A percentile compares a stretch with the other conserved stretches of the same genome.
phyloP scores from a whole-genome alignment of 2,329 filamentous ascomycete genomes.

The Coleophoma eucalyptorum region DNA sequence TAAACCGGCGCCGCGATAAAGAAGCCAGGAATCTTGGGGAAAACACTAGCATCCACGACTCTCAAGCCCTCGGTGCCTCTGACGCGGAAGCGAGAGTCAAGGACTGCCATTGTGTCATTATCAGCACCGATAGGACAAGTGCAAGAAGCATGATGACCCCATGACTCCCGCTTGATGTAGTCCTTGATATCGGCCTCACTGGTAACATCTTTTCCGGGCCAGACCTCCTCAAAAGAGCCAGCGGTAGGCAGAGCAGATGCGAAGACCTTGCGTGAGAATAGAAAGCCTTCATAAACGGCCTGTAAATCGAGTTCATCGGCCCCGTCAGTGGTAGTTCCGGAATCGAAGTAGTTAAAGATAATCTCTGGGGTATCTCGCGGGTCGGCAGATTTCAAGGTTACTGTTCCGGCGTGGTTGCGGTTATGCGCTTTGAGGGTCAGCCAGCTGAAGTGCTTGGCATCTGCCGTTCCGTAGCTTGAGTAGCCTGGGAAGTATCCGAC shows the following conservation, averaged over 20 bases:
- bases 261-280: conserved; percentile 8
- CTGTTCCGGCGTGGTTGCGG: conserved; percentile 56
- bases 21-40: conserved; percentile 45
- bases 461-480: conserved; percentile 29
- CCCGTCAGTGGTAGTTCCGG: conserved; percentile 1
- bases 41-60: conserved; percentile 58
- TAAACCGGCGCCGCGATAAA: conserved; percentile 48
- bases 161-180: conserved; percentile 43
- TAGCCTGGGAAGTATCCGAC: conserved; percentile 39
- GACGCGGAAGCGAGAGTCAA: conserved; percentile 53
- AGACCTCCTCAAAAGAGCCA: conserved; percentile 36
- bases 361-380: conserved; percentile 61
- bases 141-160: conserved; percentile 54
- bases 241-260: conserved; percentile 27
- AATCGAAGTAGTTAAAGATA: conserved; percentile 53
- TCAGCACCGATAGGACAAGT: conserved; percentile 47
- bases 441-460: conserved; percentile 31
- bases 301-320: conserved; percentile 6
- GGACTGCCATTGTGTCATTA: conserved; percentile 37
- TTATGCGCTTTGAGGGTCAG: conserved; percentile 57
- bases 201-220: conserved; percentile 34
- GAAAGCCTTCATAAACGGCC: conserved; percentile 3
- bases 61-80: conserved; percentile 48
- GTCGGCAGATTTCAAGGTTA: conserved; percentile 55
- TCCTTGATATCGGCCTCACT: conserved; percentile 39